Base-by-base conservation (phyloP, 352 stramenopile species). In the Globisporangium echinulatum region DNA sequence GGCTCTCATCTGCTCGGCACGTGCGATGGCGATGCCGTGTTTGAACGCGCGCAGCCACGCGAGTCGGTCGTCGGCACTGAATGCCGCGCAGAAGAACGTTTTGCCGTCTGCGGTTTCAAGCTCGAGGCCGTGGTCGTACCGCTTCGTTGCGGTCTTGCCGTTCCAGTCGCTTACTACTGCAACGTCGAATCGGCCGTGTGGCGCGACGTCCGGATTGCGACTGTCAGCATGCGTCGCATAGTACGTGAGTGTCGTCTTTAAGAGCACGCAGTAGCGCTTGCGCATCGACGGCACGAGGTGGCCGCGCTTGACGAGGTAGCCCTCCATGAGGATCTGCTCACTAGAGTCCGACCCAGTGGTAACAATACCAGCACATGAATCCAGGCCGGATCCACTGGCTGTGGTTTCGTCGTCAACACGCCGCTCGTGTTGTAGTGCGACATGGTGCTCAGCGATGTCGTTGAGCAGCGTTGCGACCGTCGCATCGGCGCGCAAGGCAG, bases 221-320 rank as follows among this genome's bases (percentile, higher is more conserved):
- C 74, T 88, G 59, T 93, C 83, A 11, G 90, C 77, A 49, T 89
- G 70, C 3, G 83, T 91, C 5, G 82, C 69, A 54, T 75, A 92
- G 59, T 90, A 89, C 39, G 64, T 71, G 15, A 92, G 60, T 5
- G 74, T 66, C 13, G 82, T 74, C 40, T 74, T 68, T 6, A 76
- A 42, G 0, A 92, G 64, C 15, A 91, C 74, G 19, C 77, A 90
- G 63, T 90, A 92, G 51, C 77, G 72, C 54, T 90, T 90, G 13
- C 76, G 67, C 80, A 92, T 89, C 3, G 81, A 90, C 7, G 81
- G 81, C 25, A 90, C 76, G 33, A 81, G 59, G 61, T 90, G 81
- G 0, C 81, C 81, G 5, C 82, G 81, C 64, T 89, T 90, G 54
- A 85, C 73, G 42, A 92, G 61, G 52, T 92, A 92, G 0, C 83